Evolutionary conservation across 1,284 basidiomycete species (phyloP), one percentile per base, ranked within the genome.

Genomic region (Apiotrichum gracile): DNA sequence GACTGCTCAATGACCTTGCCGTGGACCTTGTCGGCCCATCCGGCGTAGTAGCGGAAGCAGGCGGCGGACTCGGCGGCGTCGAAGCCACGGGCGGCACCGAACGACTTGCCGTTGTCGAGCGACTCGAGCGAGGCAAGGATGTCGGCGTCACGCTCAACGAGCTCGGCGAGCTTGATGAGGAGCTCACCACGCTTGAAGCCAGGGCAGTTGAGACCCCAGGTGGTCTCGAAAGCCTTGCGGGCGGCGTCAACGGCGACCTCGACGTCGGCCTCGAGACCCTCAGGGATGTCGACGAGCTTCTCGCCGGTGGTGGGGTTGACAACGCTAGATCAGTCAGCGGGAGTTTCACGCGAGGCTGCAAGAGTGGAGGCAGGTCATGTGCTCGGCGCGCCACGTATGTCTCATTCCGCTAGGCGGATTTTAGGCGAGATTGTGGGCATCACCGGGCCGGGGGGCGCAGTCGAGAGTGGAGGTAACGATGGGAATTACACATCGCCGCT

Each of bases 261-360:
- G 65, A 92, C 82, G 65, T 93, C 90, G 50, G 69, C 66, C 21
- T 77, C 59, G 26, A 82, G 82, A 31, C 81, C 91, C 65, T 85
- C 85, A 16, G 86, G 76, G 65, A 93, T 79, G 52, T 80, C 71
- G 27, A 82, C 82, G 67, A 87, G 80, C 46, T 83, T 65, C 72
- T 87, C 83, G 57, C 88, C 91, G 33, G 77, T 90, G 5, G 86
- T 80, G 17, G 89, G 90, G 77, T 91, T 90, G 75, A 87, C 75
- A 41, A 91, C 81, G 56, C 85, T 88, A 53, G 14, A 29, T 34
- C 31, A 47, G 47, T 62, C 19, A 61, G 47, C 27, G 8, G 8
- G 40, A 2, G 14, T 8, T 27, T 24, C 12, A 26, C 16, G 39
- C 24, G 39, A 26, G 24, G 38, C 9, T 12, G 38, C 21, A 24